These are phyloP conservation scores for Amphichorda felina DNA, from an alignment of 2,329 filamentous ascomycete genomes.

Conservation along the genomic window DNA sequence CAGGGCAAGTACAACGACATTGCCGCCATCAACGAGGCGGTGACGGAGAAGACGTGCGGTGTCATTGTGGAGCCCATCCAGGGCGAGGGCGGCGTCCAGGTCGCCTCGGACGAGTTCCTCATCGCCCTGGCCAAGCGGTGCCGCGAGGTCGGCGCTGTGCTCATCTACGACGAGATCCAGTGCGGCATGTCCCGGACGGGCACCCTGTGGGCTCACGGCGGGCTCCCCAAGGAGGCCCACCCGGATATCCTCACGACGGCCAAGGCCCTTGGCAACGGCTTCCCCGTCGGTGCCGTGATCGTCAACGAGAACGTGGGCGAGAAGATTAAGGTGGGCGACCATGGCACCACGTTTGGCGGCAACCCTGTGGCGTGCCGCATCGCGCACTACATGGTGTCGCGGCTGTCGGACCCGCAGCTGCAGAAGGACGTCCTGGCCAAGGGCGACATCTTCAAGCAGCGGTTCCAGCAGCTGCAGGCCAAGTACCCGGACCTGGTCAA, in stretches of 20 bases:
- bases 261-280: constrained; percentile 93
- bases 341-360: constrained; percentile 89
- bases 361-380: constrained; percentile 79
- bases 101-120: constrained; percentile 74
- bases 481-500: constrained; percentile 56
- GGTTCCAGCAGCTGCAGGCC: constrained; percentile 33
- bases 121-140: constrained; percentile 73
- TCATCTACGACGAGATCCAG: constrained; percentile 97
- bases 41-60: constrained; percentile 80
- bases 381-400: constrained; percentile 73
- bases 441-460: constrained; percentile 33
- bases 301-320: constrained; percentile 26
- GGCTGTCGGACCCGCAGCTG: constrained; percentile 60
- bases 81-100: constrained; percentile 86
- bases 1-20: constrained; percentile 83
- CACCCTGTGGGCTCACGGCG: constrained; percentile 76
- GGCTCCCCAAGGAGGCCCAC: constrained; percentile 66
- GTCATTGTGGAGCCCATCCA: constrained; percentile 97
- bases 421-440: constrained; percentile 61
- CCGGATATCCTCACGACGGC: constrained; percentile 90
- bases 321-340: constrained; percentile 53
- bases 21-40: constrained; percentile 54
- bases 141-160: constrained; percentile 73
- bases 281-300: constrained; percentile 71
- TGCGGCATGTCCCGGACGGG: constrained; percentile 85